Percentiles rank a stretch among this genome's conserved stretches.
These are phyloP conservation scores for Suillus cothurnatus DNA, from an alignment of 768 basidiomycete species.

Conservation along the genomic window DNA sequence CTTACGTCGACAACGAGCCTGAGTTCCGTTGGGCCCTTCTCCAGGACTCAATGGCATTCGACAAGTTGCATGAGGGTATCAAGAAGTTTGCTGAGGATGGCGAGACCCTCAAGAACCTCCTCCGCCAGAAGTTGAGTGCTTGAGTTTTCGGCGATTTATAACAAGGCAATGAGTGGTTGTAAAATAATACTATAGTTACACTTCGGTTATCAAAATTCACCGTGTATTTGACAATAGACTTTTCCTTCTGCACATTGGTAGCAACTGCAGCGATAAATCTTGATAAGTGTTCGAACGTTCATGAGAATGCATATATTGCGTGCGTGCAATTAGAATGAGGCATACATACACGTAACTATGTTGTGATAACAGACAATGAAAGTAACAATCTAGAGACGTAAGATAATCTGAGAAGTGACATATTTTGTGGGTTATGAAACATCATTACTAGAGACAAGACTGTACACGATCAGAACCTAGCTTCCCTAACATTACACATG, in stretches of 20 bases:
- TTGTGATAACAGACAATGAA: neutral
- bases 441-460: slow-evolving; percentile 5
- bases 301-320: neutral
- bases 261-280: neutral
- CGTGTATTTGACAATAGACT: slow-evolving; percentile 4
- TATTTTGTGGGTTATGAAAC: neutral
- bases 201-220: neutral
- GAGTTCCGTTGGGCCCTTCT: slow-evolving; percentile 96
- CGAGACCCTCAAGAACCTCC: slow-evolving; percentile 78
- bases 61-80: slow-evolving; percentile 98
- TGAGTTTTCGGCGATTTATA: slow-evolving; percentile 8
- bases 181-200: neutral
- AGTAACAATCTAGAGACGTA: slow-evolving; percentile 1
- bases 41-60: slow-evolving; percentile 96
- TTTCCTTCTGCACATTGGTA: neutral
- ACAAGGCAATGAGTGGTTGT: neutral
- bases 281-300: neutral
- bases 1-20: slow-evolving; percentile 89
- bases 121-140: slow-evolving; percentile 63
- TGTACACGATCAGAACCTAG: neutral
- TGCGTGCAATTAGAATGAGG: slow-evolving; percentile 1
- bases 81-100: slow-evolving; percentile 98
- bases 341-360: slow-evolving; percentile 5
- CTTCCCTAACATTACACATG: neutral
- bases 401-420: neutral